Base-by-base conservation (phyloP, 257 asterid genomes). In the Linaria vulgaris region DNA sequence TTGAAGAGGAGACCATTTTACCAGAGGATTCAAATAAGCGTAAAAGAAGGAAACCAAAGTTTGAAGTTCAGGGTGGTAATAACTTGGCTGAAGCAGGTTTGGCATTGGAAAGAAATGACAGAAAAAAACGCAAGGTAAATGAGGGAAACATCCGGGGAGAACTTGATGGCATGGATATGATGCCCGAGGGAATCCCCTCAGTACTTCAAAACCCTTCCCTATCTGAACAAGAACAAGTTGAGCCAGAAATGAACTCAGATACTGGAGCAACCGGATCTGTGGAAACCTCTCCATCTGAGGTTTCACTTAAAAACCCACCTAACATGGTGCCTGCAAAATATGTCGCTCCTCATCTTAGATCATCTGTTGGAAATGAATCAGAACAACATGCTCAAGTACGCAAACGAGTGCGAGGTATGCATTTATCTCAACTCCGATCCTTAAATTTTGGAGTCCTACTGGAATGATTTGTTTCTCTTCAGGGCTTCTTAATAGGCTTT, bases 401-500 rank as follows among this genome's bases (percentile, higher is more conserved):
- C 47, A 84, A 76, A 78, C 76, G 75, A 70, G 59, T 92, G 41
- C 80, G 95, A 72, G 96, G 99, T 85, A 75, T 48, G 69, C 31
- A n/a, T 61, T 61, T 60, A 57, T 59, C 23, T 57, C 5, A 52
- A 45, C 59, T 64, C 55, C 41, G 56, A 25, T 62, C 52, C 50
- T 65, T 53, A 59, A 39, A 50, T 62, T 46, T 63, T 54, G 57
- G 30, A 20, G 45, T 50, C 17, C 63, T 56, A 61, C 62, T 73
- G 52, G 44, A 25, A 30, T 61, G 56, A 46, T 68, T 43, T 62
- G 45, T 23, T 61, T 59, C 60, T 76, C 53, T 69, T 58, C 80
- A 94, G 99, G 99, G 63, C 90, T 90, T 57, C 74, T 94, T 13
- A 87, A 87, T 70, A 82, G 85, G 91, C 73, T 89, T 54, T 87